These are phyloP conservation scores for Lenzites betulinus DNA, from an alignment of 768 basidiomycete genomes.

Conservation along the genomic window DNA sequence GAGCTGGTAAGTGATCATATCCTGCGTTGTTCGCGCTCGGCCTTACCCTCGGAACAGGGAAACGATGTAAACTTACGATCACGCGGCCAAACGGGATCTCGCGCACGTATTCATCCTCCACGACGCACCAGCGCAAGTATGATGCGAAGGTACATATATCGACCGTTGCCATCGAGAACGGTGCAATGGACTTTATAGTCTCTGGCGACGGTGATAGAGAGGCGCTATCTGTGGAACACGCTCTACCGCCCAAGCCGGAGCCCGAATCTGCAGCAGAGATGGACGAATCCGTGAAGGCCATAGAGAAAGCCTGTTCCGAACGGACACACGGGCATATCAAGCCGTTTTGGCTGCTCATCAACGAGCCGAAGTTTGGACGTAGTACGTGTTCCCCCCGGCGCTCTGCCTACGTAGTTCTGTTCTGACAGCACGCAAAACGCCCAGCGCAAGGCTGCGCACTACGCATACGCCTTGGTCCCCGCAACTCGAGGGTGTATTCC, in stretches of 20 bases:
- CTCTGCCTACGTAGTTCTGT: conserved; percentile 24
- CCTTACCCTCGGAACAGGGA: conserved; percentile 38
- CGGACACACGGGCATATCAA: conserved; percentile 55
- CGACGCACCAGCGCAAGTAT: conserved; percentile 43
- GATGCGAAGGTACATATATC: conserved; percentile 60
- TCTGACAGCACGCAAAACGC: conserved; percentile 18
- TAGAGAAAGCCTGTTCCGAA: conserved; percentile 55
- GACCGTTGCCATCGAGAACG: conserved; percentile 56
- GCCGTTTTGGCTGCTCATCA: conserved; percentile 55
- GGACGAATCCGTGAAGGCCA: conserved; percentile 36
- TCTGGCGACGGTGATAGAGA: conserved; percentile 43
- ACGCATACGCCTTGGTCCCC: conserved; percentile 52
- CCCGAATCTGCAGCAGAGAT: not conserved
- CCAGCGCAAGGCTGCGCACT: conserved; percentile 55
- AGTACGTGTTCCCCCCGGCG: conserved; percentile 38
- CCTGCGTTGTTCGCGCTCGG: not conserved
- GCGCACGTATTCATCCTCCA: conserved; percentile 56
- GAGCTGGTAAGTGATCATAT: conserved; percentile 12
- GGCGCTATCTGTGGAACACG: conserved; percentile 29
- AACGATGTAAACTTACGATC: conserved; percentile 64
- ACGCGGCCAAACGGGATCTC: conserved; percentile 52
- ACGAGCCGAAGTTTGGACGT: conserved; percentile 45
- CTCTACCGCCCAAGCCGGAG: conserved; percentile 3
- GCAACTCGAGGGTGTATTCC: conserved; percentile 54
- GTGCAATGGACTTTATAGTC: conserved; percentile 59